phyloP scores from a whole-genome alignment of 2,329 filamentous ascomycete genomes.

The Colletotrichum simmondsii region DNA sequence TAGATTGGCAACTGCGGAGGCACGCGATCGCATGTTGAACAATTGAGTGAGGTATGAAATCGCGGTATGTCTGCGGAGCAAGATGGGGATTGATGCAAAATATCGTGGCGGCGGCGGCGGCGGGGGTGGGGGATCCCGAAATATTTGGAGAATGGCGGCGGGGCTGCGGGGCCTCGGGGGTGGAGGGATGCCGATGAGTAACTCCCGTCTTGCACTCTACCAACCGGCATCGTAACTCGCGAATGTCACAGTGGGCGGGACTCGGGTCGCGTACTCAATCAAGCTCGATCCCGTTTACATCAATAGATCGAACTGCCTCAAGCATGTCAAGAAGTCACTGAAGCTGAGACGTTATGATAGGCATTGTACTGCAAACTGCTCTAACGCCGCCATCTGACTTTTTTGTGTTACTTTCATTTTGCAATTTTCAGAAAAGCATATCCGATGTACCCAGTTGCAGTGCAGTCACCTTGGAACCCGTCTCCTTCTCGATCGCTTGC shows the following conservation, averaged over 20 bases:
- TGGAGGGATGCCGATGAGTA: background rate
- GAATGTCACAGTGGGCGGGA: background rate
- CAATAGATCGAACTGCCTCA: background rate
- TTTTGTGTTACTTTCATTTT: background rate
- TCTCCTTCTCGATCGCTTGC: background rate
- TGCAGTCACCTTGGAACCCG: background rate
- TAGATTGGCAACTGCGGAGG: background rate
- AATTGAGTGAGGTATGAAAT: background rate
- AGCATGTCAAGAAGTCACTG: background rate
- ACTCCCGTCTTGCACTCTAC: background rate
- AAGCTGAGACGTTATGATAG: background rate
- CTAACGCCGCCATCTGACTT: background rate
- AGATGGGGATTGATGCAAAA: background rate
- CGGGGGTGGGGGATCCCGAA: background rate
- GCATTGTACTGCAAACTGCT: background rate
- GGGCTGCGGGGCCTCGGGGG: background rate
- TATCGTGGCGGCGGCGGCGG: background rate
- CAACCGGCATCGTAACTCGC: background rate
- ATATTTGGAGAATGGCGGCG: background rate
- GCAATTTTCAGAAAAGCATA: background rate
- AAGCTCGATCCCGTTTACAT: background rate
- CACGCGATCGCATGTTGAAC: background rate
- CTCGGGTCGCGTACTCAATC: background rate
- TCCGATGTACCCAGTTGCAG: background rate
- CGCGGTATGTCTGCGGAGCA: background rate